Percentiles rank a stretch among this genome's conserved stretches.
These are phyloP conservation scores for Podospora fimiseda DNA, from an alignment of 495 filamentous ascomycete species.

Conservation along the genomic window DNA sequence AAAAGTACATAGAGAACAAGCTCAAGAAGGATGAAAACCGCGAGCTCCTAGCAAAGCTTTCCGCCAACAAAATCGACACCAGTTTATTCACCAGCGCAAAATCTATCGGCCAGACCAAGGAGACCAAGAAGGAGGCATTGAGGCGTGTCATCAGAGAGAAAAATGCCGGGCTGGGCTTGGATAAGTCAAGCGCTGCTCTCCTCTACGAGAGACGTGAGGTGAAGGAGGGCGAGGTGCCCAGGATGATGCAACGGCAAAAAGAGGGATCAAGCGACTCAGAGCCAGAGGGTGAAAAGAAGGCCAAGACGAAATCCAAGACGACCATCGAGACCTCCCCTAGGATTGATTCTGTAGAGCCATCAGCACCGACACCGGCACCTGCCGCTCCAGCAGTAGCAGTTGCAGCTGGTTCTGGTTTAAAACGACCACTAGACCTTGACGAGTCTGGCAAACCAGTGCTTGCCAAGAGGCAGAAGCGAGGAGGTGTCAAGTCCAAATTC, in stretches of 20 bases:
- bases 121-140: conserved; percentile 61
- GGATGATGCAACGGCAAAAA: background rate
- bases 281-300: conserved; percentile 24
- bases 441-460: conserved; percentile 72
- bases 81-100: conserved; percentile 68
- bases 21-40: conserved; percentile 89
- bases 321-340: background rate
- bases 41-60: conserved; percentile 74
- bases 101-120: conserved; percentile 59
- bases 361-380: background rate
- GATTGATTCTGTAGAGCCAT: background rate
- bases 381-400: conserved; percentile 12
- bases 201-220: conserved; percentile 28
- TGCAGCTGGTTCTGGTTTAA: conserved; percentile 69
- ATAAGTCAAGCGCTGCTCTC: conserved; percentile 30
- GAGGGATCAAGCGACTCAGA: conserved; percentile 25
- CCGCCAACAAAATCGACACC: conserved; percentile 72
- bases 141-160: conserved; percentile 53
- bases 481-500: conserved; percentile 44
- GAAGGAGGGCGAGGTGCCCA: conserved; percentile 4
- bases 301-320: conserved; percentile 5
- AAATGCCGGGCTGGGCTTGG: conserved; percentile 50
- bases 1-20: conserved; percentile 98
- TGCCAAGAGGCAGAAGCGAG: conserved; percentile 57
- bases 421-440: conserved; percentile 75